Evolutionary conservation across 768 basidiomycete genomes (phyloP), one percentile per base, ranked within the genome.

Genomic region (Phallus indusiatus): DNA sequence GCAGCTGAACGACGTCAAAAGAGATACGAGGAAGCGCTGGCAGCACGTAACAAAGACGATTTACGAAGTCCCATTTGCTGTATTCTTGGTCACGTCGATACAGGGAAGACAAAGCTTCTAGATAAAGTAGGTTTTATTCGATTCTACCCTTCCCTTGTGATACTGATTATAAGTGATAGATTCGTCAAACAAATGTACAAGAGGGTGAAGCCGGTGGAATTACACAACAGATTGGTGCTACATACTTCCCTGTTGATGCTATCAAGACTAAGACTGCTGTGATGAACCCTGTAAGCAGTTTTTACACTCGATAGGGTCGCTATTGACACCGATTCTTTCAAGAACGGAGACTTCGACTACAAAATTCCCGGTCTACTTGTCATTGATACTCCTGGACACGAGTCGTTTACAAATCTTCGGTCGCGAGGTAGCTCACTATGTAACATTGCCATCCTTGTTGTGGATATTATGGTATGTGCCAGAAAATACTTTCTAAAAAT

Each of bases 171-270:
- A 35, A 55, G 48, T 49, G 56, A 55, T 64, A 96, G 93, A 99
- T 99, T 70, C 94, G 96, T 65, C 95, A 98, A 86, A 98, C 95
- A 5, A 97, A 97, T 65, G 96, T 99, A 20, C 94, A 97, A 73
- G 96, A 97, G 70, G 96, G 96, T 56, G 96, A 99, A 81, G 96
- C 96, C 2, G 96, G 96, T 64, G 96, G 96, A 75, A 99, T 99
- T 71, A 99, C 96, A 0, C 96, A 98, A 72, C 96, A 99, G 71
- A 99, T 99, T 64, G 96, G 96, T 78, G 96, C 96, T 20, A 98
- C 96, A 0, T 99, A 94, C 77, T 98, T 99, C 84, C 96, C 96
- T 36, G 86, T 88, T 34, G 89, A 92, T 5, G 94, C 95, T 7
- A 96, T 99, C 72, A 83, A 85, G 73, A 81, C 81, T 46, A 98